Conservation (phyloP, 2,329 filamentous ascomycete species). For the Orbilia brochopaga region DNA sequence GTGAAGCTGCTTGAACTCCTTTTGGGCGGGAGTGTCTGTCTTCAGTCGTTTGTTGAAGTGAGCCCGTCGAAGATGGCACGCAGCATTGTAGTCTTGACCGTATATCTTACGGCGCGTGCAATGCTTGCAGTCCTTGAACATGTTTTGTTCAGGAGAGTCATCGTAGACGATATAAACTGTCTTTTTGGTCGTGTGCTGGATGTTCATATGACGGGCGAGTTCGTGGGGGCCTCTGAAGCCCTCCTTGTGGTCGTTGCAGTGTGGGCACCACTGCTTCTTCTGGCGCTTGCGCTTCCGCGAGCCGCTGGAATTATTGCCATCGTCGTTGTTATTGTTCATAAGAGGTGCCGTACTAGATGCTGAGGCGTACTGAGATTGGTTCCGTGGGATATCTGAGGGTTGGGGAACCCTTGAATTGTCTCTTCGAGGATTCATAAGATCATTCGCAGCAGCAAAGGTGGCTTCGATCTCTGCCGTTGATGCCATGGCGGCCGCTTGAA, state of each 20-base stretch:
- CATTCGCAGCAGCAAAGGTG: slow-evolving; percentile 17
- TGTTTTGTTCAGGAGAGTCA: slow-evolving; percentile 66
- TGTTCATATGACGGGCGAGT: slow-evolving; percentile 70
- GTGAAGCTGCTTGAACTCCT: slow-evolving; percentile 48
- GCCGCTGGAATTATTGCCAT: slow-evolving; percentile 16
- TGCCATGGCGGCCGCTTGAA: slow-evolving; percentile 46
- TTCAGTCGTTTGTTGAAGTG: slow-evolving; percentile 72
- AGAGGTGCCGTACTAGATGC: slow-evolving; percentile 12
- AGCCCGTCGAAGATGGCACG: slow-evolving; percentile 82
- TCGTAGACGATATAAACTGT: slow-evolving; percentile 71
- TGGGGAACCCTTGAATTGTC: neutral
- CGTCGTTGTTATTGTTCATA: slow-evolving; percentile 10
- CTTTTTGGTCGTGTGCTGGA: slow-evolving; percentile 68
- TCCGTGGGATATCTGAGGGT: slow-evolving; percentile 1
- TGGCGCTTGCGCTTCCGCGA: slow-evolving; percentile 43
- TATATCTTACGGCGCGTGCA: slow-evolving; percentile 80
- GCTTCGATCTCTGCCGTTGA: slow-evolving; percentile 45
- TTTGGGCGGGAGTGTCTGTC: slow-evolving; percentile 51
- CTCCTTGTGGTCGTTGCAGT: slow-evolving; percentile 74
- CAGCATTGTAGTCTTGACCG: slow-evolving; percentile 91
- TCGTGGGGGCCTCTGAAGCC: slow-evolving; percentile 90
- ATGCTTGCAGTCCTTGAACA: slow-evolving; percentile 81
- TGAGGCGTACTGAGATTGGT: neutral
- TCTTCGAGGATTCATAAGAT: slow-evolving; percentile 27
- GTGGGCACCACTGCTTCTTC: slow-evolving; percentile 63